Percentiles rank a stretch among this genome's conserved stretches.
phyloP scores from a whole-genome alignment of 371 early-diverging fungal genomes.

The Phascolomyces articulosus region DNA sequence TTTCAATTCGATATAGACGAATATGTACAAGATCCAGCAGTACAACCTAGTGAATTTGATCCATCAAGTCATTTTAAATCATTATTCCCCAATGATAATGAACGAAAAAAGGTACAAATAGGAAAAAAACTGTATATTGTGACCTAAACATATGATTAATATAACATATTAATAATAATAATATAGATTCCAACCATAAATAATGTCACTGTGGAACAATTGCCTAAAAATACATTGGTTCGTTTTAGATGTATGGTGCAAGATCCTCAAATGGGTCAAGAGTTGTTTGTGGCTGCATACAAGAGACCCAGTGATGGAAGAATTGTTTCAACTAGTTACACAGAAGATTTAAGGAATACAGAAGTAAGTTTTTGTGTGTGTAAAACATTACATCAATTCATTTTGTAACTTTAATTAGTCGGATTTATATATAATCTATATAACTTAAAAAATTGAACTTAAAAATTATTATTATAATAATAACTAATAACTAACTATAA shows the following conservation, averaged over 20 bases:
- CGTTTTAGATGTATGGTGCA: slow-evolving; percentile 73
- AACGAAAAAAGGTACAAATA: slow-evolving; percentile 22
- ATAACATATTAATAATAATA: too few relatives aligned
- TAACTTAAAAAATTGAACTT: too few relatives aligned
- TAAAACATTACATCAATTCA: too few relatives aligned
- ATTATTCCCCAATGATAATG: slow-evolving; percentile 15
- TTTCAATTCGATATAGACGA: slow-evolving; percentile 5
- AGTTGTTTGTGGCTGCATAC: slow-evolving; percentile 57
- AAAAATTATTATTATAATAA: too few relatives aligned
- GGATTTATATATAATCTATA: too few relatives aligned
- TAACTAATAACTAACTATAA: too few relatives aligned
- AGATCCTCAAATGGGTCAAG: slow-evolving; percentile 67
- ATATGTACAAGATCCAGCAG: slow-evolving; percentile 15
- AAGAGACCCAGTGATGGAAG: slow-evolving; percentile 26
- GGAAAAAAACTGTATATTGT: not conserved
- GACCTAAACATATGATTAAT: not conserved
- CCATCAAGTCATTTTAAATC: slow-evolving; percentile 19
- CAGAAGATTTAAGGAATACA: slow-evolving; percentile 30
- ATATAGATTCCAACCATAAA: slow-evolving; percentile 57
- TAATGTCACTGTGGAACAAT: slow-evolving; percentile 31
- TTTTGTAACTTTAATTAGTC: too few relatives aligned
- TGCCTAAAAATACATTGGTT: slow-evolving; percentile 56
- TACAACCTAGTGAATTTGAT: slow-evolving; percentile 21
- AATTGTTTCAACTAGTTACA: slow-evolving; percentile 38
- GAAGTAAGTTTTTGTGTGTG: not conserved